These are phyloP conservation scores for Yamadazyma jaroonii DNA, from an alignment of 1,139 yeast genomes.

Conservation along the genomic window DNA sequence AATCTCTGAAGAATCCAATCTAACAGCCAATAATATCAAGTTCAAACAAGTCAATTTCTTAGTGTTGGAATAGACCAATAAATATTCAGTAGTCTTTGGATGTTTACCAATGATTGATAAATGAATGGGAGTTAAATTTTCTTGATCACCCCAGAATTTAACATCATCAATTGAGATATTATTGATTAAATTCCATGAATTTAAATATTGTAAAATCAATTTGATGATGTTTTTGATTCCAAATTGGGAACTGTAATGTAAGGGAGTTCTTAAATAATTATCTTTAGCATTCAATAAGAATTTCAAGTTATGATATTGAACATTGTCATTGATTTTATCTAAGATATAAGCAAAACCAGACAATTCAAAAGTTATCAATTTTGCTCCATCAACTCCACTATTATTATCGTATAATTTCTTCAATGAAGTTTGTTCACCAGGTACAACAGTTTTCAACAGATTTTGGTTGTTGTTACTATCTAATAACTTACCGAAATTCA, in stretches of 20 bases:
- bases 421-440: slow-evolving; percentile 36
- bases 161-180: slow-evolving; percentile 58
- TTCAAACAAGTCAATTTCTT: slow-evolving; percentile 41
- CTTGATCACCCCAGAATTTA: slow-evolving; percentile 78
- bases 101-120: slow-evolving; percentile 81
- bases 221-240: slow-evolving; percentile 68
- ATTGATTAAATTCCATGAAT: slow-evolving; percentile 28
- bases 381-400: slow-evolving; percentile 63
- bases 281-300: slow-evolving; percentile 65
- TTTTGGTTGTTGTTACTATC: slow-evolving; percentile 19
- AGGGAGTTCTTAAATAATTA: slow-evolving; percentile 76
- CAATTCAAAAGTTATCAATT: slow-evolving; percentile 18
- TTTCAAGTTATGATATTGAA: slow-evolving; percentile 23
- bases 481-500: slow-evolving; percentile 63
- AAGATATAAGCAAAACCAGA: slow-evolving; percentile 24
- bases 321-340: slow-evolving; percentile 39
- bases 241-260: slow-evolving; percentile 87
- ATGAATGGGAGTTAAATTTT: slow-evolving; percentile 78
- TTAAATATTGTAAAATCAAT: slow-evolving; percentile 49
- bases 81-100: slow-evolving; percentile 66
- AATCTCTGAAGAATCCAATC: slow-evolving; percentile 60
- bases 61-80: slow-evolving; percentile 48
- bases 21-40: slow-evolving; percentile 66
- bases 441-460: slow-evolving; percentile 18
- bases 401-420: slow-evolving; percentile 29